Base-by-base conservation (phyloP, 2,329 filamentous ascomycete species). In the Kalmusia sp. region DNA sequence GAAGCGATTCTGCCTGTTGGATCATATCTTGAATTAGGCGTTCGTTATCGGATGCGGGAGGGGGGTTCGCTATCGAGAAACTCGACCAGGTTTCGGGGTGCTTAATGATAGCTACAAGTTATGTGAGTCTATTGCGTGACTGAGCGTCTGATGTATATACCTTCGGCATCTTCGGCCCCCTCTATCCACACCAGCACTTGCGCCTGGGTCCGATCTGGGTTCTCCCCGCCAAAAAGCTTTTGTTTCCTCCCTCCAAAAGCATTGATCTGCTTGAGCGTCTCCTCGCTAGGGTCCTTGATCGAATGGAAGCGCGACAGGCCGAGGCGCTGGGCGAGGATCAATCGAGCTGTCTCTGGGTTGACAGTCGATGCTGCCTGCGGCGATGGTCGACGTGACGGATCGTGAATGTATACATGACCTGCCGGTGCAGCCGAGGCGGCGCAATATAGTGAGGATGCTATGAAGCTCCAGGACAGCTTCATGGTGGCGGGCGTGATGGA, bases 271-370 rank as follows among this genome's bases (percentile, higher is more conserved):
- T 73, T 60, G 45, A 83, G 64, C n/a, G 70, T 70, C 8, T 76
- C 71, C 9, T 77, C 71, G 43, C 72, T 71, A 24, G 70, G 59
- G 53, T 76, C 59, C 52, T 76, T 70, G 41, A 80, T 65, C 21
- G 70, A 65, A 59, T 83, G 80, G 68, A 76, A 82, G 49, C 76
- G 73, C 48, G 80, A 78, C 28, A 83, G 70, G 15, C 80, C 80
- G 22, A 82, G 74, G 62, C 80, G 71, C 66, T 81, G 78, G 44
- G 81, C 80, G 54, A 83, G 64, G 43, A 83, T 76, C 52, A 83
- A 67, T 65, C 80, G 74, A 59, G 81, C 79, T 33, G 77, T 76
- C 49, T 77, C 72, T 14, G 79, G 75, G 61, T 51, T 64, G 54
- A 75, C 58, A 24, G 64, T 61, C 31, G 69, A 58, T 21, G 61